Evolutionary conservation across 176 grass and related monocot genomes (phyloP).

Genomic region (Hyparrhenia diplandra): DNA sequence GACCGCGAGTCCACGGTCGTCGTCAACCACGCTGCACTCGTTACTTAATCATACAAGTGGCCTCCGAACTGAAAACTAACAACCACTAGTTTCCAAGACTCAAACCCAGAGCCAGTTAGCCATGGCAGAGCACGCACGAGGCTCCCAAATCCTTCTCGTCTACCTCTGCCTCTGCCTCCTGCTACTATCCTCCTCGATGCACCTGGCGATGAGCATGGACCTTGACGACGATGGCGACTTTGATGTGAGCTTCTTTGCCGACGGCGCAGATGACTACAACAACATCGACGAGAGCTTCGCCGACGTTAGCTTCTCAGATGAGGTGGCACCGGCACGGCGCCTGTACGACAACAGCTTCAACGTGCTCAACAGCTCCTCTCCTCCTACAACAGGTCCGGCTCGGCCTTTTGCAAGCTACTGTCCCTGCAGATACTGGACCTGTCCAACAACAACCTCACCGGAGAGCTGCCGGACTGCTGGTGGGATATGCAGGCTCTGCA

Average conservation of each 20-base stretch:
- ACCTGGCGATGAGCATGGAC: neutral
- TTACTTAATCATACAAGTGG: neutral
- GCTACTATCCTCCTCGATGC: neutral
- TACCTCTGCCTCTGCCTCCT: neutral
- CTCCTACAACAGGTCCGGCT: slow-evolving; percentile 26
- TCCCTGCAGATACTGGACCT: slow-evolving; percentile 55
- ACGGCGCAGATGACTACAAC: neutral
- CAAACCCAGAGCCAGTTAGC: neutral
- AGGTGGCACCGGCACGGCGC: neutral
- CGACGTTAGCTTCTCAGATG: neutral
- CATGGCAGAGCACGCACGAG: slow-evolving; percentile 12
- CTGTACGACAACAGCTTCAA: neutral
- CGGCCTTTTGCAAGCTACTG: slow-evolving; percentile 52
- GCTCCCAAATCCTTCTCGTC: neutral
- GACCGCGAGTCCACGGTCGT: neutral
- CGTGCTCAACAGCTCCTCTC: slow-evolving; percentile 28
- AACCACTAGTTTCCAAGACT: neutral
- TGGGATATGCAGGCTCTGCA: slow-evolving; percentile 37
- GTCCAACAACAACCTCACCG: slow-evolving; percentile 62
- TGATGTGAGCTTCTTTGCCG: too few relatives aligned
- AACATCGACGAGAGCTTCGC: neutral
- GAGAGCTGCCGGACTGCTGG: slow-evolving; percentile 56
- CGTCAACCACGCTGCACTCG: neutral
- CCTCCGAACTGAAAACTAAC: neutral
- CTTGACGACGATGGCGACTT: neutral